Conservation (phyloP, 73 alveolate genomes). For the Breviolum minutum region DNA sequence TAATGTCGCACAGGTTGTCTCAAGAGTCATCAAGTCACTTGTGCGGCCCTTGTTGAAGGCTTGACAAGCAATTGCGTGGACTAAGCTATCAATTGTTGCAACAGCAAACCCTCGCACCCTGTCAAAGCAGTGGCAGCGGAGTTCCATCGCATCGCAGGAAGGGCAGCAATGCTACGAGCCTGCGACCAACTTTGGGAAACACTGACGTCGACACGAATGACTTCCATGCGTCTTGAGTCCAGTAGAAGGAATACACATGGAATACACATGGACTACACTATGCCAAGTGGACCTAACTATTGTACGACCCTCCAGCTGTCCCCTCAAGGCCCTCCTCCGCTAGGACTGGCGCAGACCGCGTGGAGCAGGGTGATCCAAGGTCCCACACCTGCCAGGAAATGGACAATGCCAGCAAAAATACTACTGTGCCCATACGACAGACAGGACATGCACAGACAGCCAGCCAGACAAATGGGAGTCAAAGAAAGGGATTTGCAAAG, state of each 20-base stretch:
- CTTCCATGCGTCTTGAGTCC: not conserved
- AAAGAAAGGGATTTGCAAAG: not conserved
- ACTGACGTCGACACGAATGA: too few species aligned
- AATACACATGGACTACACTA: too few species aligned
- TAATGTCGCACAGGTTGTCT: too few species aligned
- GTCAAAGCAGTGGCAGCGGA: constrained; percentile 37
- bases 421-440: too few species aligned
- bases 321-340: not conserved
- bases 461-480: not conserved
- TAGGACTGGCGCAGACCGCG: constrained; percentile 45
- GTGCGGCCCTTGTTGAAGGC: too few species aligned
- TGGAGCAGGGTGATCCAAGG: constrained; percentile 7
- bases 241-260: too few species aligned
- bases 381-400: not conserved
- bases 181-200: not conserved
- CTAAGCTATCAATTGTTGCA: not conserved
- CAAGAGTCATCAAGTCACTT: too few species aligned
- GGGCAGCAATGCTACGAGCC: constrained; percentile 41
- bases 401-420: too few species aligned
- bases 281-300: too few species aligned
- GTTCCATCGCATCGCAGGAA: constrained; percentile 43
- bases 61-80: not conserved
- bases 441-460: not conserved
- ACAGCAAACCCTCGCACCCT: not conserved
- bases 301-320: too few species aligned